phyloP scores from a whole-genome alignment of 495 filamentous ascomycete species.

The Lentithecium fluviatile region DNA sequence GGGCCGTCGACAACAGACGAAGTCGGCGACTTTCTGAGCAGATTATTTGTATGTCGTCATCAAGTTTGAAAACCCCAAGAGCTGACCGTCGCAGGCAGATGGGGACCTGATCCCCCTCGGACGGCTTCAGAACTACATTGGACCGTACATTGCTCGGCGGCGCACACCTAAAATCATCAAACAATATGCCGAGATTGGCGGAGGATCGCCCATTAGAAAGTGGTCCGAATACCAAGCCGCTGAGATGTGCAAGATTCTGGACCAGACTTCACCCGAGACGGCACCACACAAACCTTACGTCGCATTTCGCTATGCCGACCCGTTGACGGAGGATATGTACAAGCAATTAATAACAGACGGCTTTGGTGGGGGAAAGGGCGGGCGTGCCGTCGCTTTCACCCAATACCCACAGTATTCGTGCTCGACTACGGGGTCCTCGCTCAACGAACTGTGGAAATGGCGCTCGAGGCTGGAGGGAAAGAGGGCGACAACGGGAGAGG shows the following conservation, averaged over 20 bases:
- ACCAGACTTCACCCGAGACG: slow-evolving; percentile 83
- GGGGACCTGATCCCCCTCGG: slow-evolving; percentile 95
- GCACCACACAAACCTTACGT: slow-evolving; percentile 98
- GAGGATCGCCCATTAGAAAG: slow-evolving; percentile 93
- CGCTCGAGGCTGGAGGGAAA: slow-evolving; percentile 82
- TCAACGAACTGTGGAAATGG: slow-evolving; percentile 99
- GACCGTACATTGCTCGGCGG: slow-evolving; percentile 77
- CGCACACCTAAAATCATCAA: slow-evolving; percentile 93
- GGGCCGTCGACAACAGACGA: slow-evolving; percentile 86
- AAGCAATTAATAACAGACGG: slow-evolving; percentile 77
- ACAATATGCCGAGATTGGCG: slow-evolving; percentile 93
- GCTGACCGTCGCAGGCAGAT: slow-evolving; percentile 62
- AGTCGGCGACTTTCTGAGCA: slow-evolving; percentile 88
- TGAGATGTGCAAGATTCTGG: slow-evolving; percentile 95
- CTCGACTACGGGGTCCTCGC: slow-evolving; percentile 90
- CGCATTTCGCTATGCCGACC: slow-evolving; percentile 94
- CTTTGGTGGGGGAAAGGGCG: slow-evolving; percentile 80
- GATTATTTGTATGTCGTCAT: slow-evolving; percentile 71
- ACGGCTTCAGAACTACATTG: slow-evolving; percentile 84
- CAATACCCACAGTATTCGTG: slow-evolving; percentile 99
- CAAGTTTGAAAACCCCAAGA: slow-evolving; percentile 10
- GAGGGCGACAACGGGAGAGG: slow-evolving; percentile 49
- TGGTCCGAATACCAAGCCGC: slow-evolving; percentile 93
- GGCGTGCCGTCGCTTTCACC: slow-evolving; percentile 92
- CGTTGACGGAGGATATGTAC: slow-evolving; percentile 93